phyloP scores from a whole-genome alignment of 1,139 yeast species.

The Magnusiomyces paraingens region DNA sequence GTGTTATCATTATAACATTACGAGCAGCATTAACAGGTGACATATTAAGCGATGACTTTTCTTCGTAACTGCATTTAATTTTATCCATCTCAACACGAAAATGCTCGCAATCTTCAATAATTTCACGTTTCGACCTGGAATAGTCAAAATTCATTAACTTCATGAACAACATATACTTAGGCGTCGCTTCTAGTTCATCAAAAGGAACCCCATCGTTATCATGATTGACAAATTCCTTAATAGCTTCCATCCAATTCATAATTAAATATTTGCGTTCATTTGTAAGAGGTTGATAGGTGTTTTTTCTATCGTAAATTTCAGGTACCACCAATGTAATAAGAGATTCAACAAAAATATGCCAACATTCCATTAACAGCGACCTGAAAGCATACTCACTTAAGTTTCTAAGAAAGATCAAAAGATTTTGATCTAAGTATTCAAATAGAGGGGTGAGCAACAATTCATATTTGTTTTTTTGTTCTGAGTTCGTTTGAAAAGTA shows the following conservation, averaged over 20 bases:
- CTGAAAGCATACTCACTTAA: background rate
- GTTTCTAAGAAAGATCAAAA: background rate
- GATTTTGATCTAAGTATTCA: background rate
- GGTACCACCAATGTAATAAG: constrained; percentile 1
- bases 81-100: constrained; percentile 1
- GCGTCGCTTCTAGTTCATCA: background rate
- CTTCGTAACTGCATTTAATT: background rate
- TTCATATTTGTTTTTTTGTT: background rate
- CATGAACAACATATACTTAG: background rate
- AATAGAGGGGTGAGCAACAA: background rate
- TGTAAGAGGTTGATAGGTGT: background rate
- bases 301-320: background rate
- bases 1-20: background rate
- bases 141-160: constrained; percentile 1
- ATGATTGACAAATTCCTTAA: background rate
- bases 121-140: background rate
- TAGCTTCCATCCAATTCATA: background rate
- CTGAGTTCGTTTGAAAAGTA: too few relatives aligned
- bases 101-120: background rate
- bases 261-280: background rate
- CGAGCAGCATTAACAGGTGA: background rate
- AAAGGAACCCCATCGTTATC: background rate
- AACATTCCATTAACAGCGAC: background rate
- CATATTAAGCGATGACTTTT: background rate
- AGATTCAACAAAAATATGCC: constrained; percentile 4